These are phyloP conservation scores for Suillus subluteus DNA, from an alignment of 768 basidiomycete species.

Conservation along the genomic window DNA sequence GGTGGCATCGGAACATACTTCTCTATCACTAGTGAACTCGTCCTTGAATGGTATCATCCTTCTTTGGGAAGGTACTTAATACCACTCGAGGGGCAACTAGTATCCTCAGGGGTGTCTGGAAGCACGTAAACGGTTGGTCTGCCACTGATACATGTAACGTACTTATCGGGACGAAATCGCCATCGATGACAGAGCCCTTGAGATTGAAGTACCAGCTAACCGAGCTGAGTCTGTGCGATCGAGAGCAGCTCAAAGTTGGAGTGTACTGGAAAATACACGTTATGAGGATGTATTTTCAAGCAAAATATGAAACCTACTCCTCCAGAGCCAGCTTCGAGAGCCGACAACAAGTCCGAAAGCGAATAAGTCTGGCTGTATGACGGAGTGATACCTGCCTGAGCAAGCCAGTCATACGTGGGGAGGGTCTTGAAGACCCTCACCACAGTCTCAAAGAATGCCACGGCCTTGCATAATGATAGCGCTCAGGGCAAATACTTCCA, in stretches of 20 bases:
- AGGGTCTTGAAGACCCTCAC: conserved; percentile 66
- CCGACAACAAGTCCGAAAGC: conserved; percentile 53
- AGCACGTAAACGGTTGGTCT: conserved; percentile 11
- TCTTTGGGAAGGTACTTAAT: conserved; percentile 65
- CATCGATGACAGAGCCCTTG: conserved; percentile 69
- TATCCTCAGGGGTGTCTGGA: conserved; percentile 52
- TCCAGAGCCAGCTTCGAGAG: conserved; percentile 57
- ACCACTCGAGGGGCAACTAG: conserved; percentile 57
- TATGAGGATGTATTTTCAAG: conserved; percentile 9
- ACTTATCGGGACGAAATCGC: conserved; percentile 64
- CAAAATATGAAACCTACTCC: conserved; percentile 34
- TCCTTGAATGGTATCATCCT: conserved; percentile 9
- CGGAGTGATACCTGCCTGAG: conserved; percentile 74
- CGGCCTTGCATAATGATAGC: conserved; percentile 47
- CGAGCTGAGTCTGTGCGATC: conserved; percentile 37
- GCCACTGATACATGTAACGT: conserved; percentile 20
- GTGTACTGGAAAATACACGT: conserved; percentile 40
- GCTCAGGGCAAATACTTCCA: conserved; percentile 5
- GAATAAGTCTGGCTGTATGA: conserved; percentile 59
- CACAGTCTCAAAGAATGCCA: conserved; percentile 63
- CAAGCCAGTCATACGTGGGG: conserved; percentile 76
- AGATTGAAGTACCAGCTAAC: conserved; percentile 70
- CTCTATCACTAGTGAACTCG: background rate
- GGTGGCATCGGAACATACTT: background rate
- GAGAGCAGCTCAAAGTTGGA: conserved; percentile 50